Evolutionary conservation across 1,284 basidiomycete species (phyloP).

Genomic region (Ganoderma meredithae): DNA sequence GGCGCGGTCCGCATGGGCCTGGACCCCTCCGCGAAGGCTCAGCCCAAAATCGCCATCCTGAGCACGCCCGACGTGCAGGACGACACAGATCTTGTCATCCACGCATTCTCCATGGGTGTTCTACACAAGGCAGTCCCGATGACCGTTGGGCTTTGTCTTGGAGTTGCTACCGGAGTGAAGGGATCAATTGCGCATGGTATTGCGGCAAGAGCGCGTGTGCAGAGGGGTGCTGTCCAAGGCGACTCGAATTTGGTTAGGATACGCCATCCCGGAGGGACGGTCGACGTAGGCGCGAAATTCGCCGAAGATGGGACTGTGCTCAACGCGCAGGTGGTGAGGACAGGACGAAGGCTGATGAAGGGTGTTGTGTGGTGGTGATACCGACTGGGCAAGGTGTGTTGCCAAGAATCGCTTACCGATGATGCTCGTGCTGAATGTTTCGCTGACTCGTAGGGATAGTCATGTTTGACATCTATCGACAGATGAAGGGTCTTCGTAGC

Average conservation of each 20-base stretch:
- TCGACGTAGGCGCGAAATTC: slow-evolving; percentile 69
- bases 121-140: slow-evolving; percentile 78
- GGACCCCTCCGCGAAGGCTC: slow-evolving; percentile 64
- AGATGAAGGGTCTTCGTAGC: too few species aligned
- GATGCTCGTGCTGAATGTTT: background rate
- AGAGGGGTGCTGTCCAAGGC: slow-evolving; percentile 14
- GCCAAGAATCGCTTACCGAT: background rate
- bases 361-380: slow-evolving; percentile 70
- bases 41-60: slow-evolving; percentile 76
- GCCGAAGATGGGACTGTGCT: slow-evolving; percentile 51
- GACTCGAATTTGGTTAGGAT: slow-evolving; percentile 46
- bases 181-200: slow-evolving; percentile 62
- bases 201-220: slow-evolving; percentile 39
- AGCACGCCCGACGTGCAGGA: slow-evolving; percentile 45
- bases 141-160: slow-evolving; percentile 77
- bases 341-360: slow-evolving; percentile 64
- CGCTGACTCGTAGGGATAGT: too few species aligned
- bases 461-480: too few species aligned
- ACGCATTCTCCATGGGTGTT: slow-evolving; percentile 76
- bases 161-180: slow-evolving; percentile 63
- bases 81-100: slow-evolving; percentile 58
- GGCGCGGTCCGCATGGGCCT: slow-evolving; percentile 72
- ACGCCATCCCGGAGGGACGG: slow-evolving; percentile 69
- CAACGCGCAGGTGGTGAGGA: too few species aligned
- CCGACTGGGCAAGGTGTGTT: slow-evolving; percentile 20